These are phyloP conservation scores for Noccaea caerulescens DNA, from an alignment of 345 rosid genomes.

Conservation along the genomic window DNA sequence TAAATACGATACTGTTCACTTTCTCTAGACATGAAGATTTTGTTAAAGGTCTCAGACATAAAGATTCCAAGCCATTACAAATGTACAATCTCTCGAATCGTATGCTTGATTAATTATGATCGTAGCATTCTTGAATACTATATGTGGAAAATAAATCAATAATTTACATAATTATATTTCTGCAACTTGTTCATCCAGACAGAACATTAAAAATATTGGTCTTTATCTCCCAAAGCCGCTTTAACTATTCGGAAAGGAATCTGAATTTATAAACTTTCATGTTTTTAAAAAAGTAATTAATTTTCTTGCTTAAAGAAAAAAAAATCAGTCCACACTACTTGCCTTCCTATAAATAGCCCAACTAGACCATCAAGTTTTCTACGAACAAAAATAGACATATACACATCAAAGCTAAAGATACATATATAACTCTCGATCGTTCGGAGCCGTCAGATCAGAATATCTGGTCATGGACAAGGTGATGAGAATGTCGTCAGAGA, in stretches of 20 bases:
- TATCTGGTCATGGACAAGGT: slow-evolving; percentile 63
- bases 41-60: slow-evolving; percentile 5
- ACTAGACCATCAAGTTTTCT: slow-evolving; percentile 30
- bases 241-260: slow-evolving; percentile 35
- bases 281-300: neutral
- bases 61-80: slow-evolving; percentile 31
- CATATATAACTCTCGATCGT: neutral
- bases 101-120: slow-evolving; percentile 33
- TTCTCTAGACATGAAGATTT: neutral
- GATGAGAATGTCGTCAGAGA: slow-evolving; percentile 63
- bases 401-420: slow-evolving; percentile 8
- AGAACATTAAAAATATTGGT: slow-evolving; percentile 34
- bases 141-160: slow-evolving; percentile 12
- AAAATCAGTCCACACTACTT: slow-evolving; percentile 32
- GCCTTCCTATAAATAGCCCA: slow-evolving; percentile 42
- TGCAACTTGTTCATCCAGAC: slow-evolving; percentile 34
- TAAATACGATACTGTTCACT: slow-evolving; percentile 18
- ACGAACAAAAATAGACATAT: neutral
- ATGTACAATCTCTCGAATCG: slow-evolving; percentile 33
- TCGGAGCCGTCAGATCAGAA: slow-evolving; percentile 6
- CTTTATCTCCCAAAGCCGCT: slow-evolving; percentile 37
- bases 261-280: neutral
- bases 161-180: neutral
- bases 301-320: neutral
- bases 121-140: slow-evolving; percentile 10